phyloP scores from a whole-genome alignment of 441 rosid genomes.

The Dalechampia spathulata region DNA sequence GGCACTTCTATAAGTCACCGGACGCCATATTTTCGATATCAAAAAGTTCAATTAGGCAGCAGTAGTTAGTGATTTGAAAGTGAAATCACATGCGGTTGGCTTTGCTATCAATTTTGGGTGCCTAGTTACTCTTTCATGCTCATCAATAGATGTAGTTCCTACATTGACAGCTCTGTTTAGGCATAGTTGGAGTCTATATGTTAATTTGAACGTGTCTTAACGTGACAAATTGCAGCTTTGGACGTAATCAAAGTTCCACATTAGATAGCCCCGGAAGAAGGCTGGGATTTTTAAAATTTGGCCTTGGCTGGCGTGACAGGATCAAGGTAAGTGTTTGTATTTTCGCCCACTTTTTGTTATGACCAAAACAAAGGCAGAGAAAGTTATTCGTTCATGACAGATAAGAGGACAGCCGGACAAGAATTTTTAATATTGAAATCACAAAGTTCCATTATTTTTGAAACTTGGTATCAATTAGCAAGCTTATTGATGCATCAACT shows the following conservation, averaged over 20 bases:
- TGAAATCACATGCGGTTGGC: no score
- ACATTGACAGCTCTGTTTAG: background rate
- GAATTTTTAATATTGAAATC: background rate
- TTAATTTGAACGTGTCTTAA: background rate
- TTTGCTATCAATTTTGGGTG: no score
- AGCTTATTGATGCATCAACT: no score
- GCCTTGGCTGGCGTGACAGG: conserved; percentile 71
- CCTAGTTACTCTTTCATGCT: no score
- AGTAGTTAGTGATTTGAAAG: background rate
- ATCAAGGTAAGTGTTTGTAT: conserved; percentile 47
- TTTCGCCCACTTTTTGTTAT: background rate
- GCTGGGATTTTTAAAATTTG: conserved; percentile 48
- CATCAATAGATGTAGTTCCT: background rate
- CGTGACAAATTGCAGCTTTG: conserved; percentile 45
- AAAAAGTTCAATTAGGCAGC: no score
- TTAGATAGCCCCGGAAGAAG: conserved; percentile 46
- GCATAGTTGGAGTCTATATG: background rate
- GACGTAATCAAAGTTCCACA: conserved; percentile 21
- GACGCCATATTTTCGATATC: background rate
- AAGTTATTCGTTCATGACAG: no score
- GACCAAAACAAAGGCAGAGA: background rate
- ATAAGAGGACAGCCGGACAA: background rate
- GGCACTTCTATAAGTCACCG: background rate
- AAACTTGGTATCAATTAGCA: background rate
- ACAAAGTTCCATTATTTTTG: background rate